A percentile compares a stretch with the other conserved stretches of the same genome.
Evolutionary conservation across 164 flowering plant genomes (phyloP).

Genomic region (Kingdonia uniflora): DNA sequence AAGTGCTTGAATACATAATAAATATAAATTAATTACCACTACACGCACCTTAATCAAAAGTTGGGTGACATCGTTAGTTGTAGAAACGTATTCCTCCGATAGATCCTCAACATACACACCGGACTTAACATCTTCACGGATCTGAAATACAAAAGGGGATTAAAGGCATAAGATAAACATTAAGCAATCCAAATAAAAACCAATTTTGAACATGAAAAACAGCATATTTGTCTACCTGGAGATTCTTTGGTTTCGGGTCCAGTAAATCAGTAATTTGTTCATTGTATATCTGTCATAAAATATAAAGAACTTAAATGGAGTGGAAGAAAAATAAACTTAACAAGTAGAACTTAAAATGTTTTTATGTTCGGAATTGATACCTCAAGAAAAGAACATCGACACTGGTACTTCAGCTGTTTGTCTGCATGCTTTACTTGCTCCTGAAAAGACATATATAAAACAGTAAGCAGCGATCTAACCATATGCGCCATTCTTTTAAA

Average conservation of each 20-base stretch:
- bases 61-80: slow-evolving; percentile 59
- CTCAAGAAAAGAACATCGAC: slow-evolving; percentile 97
- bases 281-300: slow-evolving; percentile 70
- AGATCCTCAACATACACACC: slow-evolving; percentile 97
- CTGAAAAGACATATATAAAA: slow-evolving; percentile 22
- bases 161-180: too few relatives aligned
- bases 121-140: slow-evolving; percentile 87
- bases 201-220: background rate
- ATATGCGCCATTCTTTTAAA: too few relatives aligned
- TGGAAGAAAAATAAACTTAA: background rate
- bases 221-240: slow-evolving; percentile 44
- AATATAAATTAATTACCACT: background rate
- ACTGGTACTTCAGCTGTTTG: slow-evolving; percentile 73
- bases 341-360: background rate
- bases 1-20: too few relatives aligned
- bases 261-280: slow-evolving; percentile 95
- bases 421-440: slow-evolving; percentile 82
- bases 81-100: slow-evolving; percentile 60
- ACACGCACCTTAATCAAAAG: slow-evolving; percentile 62
- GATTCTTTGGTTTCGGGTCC: slow-evolving; percentile 73
- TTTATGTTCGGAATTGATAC: slow-evolving; percentile 26
- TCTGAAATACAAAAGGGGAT: slow-evolving; percentile 25
- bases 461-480: background rate
- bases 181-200: too few relatives aligned
- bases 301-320: background rate